phyloP scores from a whole-genome alignment of 495 filamentous ascomycete genomes.

The Antarctomyces pellizariae region DNA sequence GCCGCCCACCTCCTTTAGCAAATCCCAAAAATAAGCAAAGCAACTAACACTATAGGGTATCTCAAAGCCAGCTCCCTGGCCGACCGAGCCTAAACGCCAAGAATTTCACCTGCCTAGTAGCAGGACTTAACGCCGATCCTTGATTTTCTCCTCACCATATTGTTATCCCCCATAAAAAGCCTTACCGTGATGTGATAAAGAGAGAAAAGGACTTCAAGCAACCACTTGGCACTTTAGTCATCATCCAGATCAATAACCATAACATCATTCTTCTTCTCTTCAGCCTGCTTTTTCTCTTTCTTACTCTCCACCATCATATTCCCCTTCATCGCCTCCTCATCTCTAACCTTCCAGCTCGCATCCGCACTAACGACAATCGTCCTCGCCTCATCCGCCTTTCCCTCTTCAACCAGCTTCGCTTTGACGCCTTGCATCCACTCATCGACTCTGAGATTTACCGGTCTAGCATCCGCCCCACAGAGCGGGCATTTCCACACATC shows the following conservation, averaged over 20 bases:
- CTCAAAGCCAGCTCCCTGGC: no score
- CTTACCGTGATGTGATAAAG: no score
- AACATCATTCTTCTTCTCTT: slow-evolving; percentile 2
- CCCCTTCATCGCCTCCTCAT: slow-evolving; percentile 9
- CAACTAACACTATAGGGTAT: no score
- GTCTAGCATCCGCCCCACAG: slow-evolving; percentile 50
- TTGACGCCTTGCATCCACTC: slow-evolving; percentile 40
- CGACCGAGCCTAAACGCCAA: no score
- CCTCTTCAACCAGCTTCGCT: slow-evolving; percentile 18
- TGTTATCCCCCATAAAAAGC: no score
- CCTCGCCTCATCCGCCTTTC: slow-evolving; percentile 23
- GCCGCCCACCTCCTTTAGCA: no score
- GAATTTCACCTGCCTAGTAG: no score
- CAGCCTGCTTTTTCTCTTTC: slow-evolving; percentile 2
- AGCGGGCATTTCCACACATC: slow-evolving; percentile 72
- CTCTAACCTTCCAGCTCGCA: slow-evolving; percentile 28
- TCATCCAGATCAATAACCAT: slow-evolving; percentile 9
- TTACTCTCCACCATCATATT: slow-evolving; percentile 7
- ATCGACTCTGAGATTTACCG: slow-evolving; percentile 42
- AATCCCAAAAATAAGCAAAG: no score
- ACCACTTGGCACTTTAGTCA: no score
- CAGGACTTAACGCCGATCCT: no score
- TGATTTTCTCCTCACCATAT: no score
- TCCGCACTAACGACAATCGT: slow-evolving; percentile 31
- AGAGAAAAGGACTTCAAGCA: no score